Conservation (phyloP, 1,284 basidiomycete genomes). For the Boletus calvinii region DNA sequence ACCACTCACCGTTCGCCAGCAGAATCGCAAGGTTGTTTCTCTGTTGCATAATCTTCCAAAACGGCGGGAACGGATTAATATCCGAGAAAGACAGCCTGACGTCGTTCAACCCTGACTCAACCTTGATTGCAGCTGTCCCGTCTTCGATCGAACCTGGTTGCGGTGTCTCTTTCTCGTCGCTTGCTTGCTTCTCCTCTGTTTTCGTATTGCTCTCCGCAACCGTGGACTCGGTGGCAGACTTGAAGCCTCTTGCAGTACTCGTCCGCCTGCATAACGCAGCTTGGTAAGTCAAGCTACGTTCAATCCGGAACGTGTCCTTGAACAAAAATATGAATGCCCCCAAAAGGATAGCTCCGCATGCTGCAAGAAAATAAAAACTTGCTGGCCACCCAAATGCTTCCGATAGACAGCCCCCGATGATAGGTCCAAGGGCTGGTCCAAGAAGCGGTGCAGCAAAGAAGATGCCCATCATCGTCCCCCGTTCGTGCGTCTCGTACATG, state of each 20-base stretch:
- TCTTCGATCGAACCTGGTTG: slow-evolving; percentile 19
- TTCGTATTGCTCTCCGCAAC: slow-evolving; percentile 5
- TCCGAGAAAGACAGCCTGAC: slow-evolving; percentile 65
- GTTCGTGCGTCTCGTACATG: slow-evolving; percentile 76
- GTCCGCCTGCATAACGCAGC: slow-evolving; percentile 44
- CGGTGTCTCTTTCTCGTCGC: slow-evolving; percentile 6
- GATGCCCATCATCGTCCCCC: slow-evolving; percentile 79
- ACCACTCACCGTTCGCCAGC: slow-evolving; percentile 60
- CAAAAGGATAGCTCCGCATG: slow-evolving; percentile 57
- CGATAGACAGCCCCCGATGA: slow-evolving; percentile 69
- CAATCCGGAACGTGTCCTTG: slow-evolving; percentile 80
- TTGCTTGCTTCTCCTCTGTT: slow-evolving; percentile 6
- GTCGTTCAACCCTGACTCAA: slow-evolving; percentile 26
- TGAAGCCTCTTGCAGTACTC: slow-evolving; percentile 8
- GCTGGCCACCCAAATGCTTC: slow-evolving; percentile 73
- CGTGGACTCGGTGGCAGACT: slow-evolving; percentile 13
- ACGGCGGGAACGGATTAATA: slow-evolving; percentile 69
- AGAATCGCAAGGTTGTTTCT: slow-evolving; percentile 70
- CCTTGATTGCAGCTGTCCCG: slow-evolving; percentile 8
- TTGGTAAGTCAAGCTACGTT: slow-evolving; percentile 79
- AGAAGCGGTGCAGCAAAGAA: slow-evolving; percentile 67
- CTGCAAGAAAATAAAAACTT: slow-evolving; percentile 79
- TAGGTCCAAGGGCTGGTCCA: slow-evolving; percentile 68
- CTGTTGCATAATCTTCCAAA: slow-evolving; percentile 55
- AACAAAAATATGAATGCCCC: slow-evolving; percentile 66